Percentiles rank a stretch among this genome's conserved stretches.
Conservation (phyloP, 495 filamentous ascomycete genomes). For the Lentithecium fluviatile region DNA sequence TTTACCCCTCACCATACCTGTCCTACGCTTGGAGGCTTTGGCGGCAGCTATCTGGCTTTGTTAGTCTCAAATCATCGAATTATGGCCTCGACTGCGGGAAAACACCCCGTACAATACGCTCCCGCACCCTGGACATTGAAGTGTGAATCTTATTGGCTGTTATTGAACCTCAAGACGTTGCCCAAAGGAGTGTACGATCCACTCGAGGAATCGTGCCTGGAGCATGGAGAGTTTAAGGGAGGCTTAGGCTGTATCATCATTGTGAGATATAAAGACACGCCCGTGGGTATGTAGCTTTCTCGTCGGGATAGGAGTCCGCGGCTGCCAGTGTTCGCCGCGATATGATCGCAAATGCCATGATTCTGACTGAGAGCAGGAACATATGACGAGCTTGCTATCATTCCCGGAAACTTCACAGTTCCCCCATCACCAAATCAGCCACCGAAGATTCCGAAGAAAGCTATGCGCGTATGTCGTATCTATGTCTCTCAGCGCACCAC, state of each 20-base stretch:
- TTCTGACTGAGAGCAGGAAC: constrained; percentile 35
- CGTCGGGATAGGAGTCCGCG: neutral
- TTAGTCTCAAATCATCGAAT: neutral
- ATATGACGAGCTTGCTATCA: constrained; percentile 53
- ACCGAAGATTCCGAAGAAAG: constrained; percentile 35
- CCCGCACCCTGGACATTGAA: constrained; percentile 30
- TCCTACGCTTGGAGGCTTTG: too few species aligned
- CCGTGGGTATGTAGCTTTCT: constrained; percentile 38
- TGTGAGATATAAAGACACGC: constrained; percentile 51
- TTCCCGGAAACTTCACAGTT: constrained; percentile 48
- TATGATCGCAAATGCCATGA: neutral
- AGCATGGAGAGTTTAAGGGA: constrained; percentile 41
- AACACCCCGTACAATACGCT: constrained; percentile 16
- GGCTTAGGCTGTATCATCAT: constrained; percentile 51
- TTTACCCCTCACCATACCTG: too few species aligned
- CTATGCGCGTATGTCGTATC: constrained; percentile 47
- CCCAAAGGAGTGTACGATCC: constrained; percentile 33
- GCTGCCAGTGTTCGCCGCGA: neutral
- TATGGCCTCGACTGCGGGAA: neutral
- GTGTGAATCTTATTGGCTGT: constrained; percentile 32
- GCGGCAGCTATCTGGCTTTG: too few species aligned
- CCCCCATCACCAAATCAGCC: constrained; percentile 23
- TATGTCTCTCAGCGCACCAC: constrained; percentile 53
- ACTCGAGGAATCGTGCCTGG: constrained; percentile 16
- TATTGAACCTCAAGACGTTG: constrained; percentile 19